These are phyloP conservation scores for Chondrus crispus DNA, from an alignment of 23 red algal species.

Conservation along the genomic window DNA sequence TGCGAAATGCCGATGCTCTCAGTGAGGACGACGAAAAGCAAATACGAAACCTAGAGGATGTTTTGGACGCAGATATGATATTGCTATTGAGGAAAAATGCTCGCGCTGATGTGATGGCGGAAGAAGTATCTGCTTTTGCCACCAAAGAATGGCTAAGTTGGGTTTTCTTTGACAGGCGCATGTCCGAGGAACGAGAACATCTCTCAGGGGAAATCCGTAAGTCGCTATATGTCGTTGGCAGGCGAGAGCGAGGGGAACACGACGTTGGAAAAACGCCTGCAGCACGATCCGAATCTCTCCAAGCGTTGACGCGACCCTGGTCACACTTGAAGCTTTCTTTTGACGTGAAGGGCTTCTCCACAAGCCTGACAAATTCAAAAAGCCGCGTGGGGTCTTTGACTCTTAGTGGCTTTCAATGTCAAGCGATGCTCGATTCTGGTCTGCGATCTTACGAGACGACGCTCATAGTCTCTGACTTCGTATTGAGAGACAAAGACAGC, in stretches of 20 bases:
- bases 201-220: constrained; percentile 19
- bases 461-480: too few species aligned
- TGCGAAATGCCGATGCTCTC: neutral
- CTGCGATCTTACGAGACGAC: too few species aligned
- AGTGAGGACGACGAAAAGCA: neutral
- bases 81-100: constrained; percentile 17
- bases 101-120: constrained; percentile 27
- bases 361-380: too few species aligned
- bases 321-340: too few species aligned
- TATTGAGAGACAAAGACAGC: too few species aligned
- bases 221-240: constrained; percentile 22
- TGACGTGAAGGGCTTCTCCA: too few species aligned
- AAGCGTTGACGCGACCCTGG: too few species aligned
- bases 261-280: neutral
- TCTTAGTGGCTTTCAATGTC: too few species aligned
- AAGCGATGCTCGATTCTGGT: too few species aligned
- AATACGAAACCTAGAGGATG: constrained; percentile 16
- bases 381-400: too few species aligned
- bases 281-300: too few species aligned
- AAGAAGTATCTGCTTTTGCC: constrained; percentile 56
- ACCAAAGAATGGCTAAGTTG: constrained; percentile 51
- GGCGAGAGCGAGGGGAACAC: neutral
- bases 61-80: constrained; percentile 38
- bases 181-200: constrained; percentile 28
- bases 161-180: constrained; percentile 12